A percentile compares a stretch with the other conserved stretches of the same genome.
These are phyloP conservation scores for Brasenia schreberi DNA, from an alignment of 164 flowering plant species.

Conservation along the genomic window DNA sequence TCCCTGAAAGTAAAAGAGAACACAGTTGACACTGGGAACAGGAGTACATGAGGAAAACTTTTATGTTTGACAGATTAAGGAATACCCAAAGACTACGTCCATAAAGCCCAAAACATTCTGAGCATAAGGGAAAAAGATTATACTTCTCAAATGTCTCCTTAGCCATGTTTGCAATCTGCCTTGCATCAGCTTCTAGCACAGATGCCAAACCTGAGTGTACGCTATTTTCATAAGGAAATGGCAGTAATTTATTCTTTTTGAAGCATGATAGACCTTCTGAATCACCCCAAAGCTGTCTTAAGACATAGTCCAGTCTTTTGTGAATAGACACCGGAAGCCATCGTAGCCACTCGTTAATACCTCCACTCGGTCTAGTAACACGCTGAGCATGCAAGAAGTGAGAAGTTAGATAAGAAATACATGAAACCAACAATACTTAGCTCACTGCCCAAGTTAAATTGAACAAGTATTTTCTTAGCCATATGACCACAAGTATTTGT, in stretches of 20 bases:
- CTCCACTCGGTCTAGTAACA: slow-evolving; percentile 80
- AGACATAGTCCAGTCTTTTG: slow-evolving; percentile 34
- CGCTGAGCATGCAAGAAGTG: slow-evolving; percentile 33
- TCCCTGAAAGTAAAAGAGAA: slow-evolving; percentile 35
- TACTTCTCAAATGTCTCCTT: slow-evolving; percentile 79
- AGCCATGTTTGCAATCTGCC: slow-evolving; percentile 61
- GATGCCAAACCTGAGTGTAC: slow-evolving; percentile 29
- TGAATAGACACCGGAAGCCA: slow-evolving; percentile 88
- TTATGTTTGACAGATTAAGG: not conserved
- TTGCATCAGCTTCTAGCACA: slow-evolving; percentile 68
- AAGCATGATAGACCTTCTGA: slow-evolving; percentile 15
- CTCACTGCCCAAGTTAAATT: not conserved
- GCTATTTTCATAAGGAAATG: slow-evolving; percentile 35
- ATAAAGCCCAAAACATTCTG: not conserved
- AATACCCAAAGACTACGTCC: not conserved
- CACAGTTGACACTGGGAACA: not conserved
- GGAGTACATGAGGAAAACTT: not conserved
- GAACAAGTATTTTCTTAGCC: not conserved
- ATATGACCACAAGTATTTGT: no score
- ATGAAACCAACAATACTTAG: not conserved
- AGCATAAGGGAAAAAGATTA: slow-evolving; percentile 4
- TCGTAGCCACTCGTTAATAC: slow-evolving; percentile 74
- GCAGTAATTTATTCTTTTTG: slow-evolving; percentile 19
- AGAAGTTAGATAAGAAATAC: not conserved
- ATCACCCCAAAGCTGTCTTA: slow-evolving; percentile 39